phyloP scores from a whole-genome alignment of 306 rosid species.

The Aeschynomene evenia region DNA sequence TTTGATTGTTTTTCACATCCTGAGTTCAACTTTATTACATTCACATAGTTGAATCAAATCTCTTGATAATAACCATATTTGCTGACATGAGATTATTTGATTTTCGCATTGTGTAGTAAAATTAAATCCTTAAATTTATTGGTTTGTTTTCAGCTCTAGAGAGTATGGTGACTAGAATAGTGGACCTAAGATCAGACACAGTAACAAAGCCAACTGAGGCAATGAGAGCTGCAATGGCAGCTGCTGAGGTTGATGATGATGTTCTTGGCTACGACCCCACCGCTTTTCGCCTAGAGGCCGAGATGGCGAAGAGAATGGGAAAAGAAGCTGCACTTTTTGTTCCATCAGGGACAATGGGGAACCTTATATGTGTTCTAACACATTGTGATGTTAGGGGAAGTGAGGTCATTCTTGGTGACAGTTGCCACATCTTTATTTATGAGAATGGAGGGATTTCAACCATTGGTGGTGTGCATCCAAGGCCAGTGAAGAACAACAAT shows the following conservation, averaged over 20 bases:
- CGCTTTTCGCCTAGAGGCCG: constrained; percentile 60
- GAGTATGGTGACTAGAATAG: constrained; percentile 65
- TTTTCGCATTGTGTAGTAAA: too few species aligned
- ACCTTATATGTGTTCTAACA: constrained; percentile 79
- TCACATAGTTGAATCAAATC: too few species aligned
- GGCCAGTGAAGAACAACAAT: constrained; percentile 56
- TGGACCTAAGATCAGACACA: constrained; percentile 88
- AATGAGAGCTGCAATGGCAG: constrained; percentile 85
- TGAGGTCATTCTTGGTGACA: constrained; percentile 87
- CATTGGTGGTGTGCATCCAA: constrained; percentile 89
- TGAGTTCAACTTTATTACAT: too few species aligned
- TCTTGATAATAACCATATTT: too few species aligned
- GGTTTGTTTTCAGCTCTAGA: constrained; percentile 29
- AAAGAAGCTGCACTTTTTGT: constrained; percentile 92
- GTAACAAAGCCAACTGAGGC: constrained; percentile 84
- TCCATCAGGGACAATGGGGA: constrained; percentile 97
- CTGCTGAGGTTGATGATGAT: constrained; percentile 90
- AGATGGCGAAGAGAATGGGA: constrained; percentile 71
- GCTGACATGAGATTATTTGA: too few species aligned
- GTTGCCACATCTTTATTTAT: constrained; percentile 65
- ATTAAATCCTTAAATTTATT: background rate
- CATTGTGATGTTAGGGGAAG: constrained; percentile 91
- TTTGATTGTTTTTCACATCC: too few species aligned
- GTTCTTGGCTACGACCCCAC: constrained; percentile 74
- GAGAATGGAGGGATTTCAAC: constrained; percentile 96